Conservation (phyloP, 805 yeast genomes). For the Candida bentonensis region DNA sequence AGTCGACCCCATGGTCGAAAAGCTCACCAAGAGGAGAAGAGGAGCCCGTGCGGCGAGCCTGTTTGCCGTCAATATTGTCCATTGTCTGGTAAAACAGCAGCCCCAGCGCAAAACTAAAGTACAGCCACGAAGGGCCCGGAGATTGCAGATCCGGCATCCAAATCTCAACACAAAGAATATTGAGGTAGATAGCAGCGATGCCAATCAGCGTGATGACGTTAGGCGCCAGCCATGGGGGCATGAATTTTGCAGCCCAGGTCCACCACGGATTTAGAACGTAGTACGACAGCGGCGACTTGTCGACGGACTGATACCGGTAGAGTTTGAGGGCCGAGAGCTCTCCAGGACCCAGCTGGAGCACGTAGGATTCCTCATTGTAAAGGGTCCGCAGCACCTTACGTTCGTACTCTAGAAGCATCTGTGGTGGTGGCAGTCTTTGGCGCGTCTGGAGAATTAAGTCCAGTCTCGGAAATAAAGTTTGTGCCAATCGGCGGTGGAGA, state of each 20-base stretch:
- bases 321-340: conserved; percentile 14
- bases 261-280: conserved; percentile 73
- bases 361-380: background rate
- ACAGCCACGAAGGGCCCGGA: conserved; percentile 62
- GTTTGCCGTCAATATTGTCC: conserved; percentile 93
- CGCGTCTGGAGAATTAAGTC: too few relatives aligned
- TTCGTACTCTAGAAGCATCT: background rate
- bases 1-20: conserved; percentile 78
- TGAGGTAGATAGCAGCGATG: conserved; percentile 50
- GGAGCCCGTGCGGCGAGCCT: conserved; percentile 91
- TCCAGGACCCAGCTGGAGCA: background rate
- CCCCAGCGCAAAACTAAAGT: conserved; percentile 64
- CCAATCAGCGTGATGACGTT: conserved; percentile 72
- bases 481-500: too few relatives aligned
- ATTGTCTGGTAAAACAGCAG: conserved; percentile 85
- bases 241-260: conserved; percentile 52
- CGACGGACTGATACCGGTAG: conserved; percentile 40
- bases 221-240: conserved; percentile 83
- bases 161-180: conserved; percentile 47
- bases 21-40: conserved; percentile 89
- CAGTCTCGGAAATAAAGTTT: too few relatives aligned
- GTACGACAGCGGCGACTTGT: conserved; percentile 64
- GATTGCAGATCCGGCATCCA: conserved; percentile 53
- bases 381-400: background rate
- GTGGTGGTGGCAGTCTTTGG: too few relatives aligned